phyloP scores from a whole-genome alignment of 495 filamentous ascomycete genomes.

The Hypomontagnella monticulosa region DNA sequence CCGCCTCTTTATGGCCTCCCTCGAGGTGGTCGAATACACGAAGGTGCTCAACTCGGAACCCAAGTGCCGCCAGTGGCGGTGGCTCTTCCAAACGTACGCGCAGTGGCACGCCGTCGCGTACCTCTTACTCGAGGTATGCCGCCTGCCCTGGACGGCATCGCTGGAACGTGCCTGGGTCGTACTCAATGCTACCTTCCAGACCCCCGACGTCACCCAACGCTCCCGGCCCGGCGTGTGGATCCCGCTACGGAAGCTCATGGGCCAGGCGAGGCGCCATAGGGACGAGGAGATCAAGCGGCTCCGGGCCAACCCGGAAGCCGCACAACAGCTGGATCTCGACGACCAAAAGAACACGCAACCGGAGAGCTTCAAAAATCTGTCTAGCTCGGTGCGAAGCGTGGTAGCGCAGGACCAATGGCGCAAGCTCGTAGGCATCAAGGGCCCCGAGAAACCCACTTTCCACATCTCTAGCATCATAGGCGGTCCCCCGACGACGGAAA shows the following conservation, averaged over 20 bases:
- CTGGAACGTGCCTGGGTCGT: slow-evolving; percentile 86
- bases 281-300: slow-evolving; percentile 59
- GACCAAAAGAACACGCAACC: slow-evolving; percentile 48
- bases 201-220: slow-evolving; percentile 61
- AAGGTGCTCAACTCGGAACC: slow-evolving; percentile 68
- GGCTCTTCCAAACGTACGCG: slow-evolving; percentile 83
- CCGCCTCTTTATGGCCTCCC: slow-evolving; percentile 75
- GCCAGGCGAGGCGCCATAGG: slow-evolving; percentile 67
- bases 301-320: slow-evolving; percentile 52
- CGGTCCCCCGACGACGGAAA: slow-evolving; percentile 18
- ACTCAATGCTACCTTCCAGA: slow-evolving; percentile 68
- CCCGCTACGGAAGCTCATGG: slow-evolving; percentile 75
- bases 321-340: slow-evolving; percentile 52
- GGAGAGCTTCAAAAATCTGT: slow-evolving; percentile 50
- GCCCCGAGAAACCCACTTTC: slow-evolving; percentile 18
- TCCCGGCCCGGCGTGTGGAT: slow-evolving; percentile 75
- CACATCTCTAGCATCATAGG: neutral
- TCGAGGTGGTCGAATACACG: slow-evolving; percentile 82
- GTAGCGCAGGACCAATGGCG: slow-evolving; percentile 56
- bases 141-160: slow-evolving; percentile 69
- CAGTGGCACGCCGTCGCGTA: slow-evolving; percentile 86
- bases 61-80: slow-evolving; percentile 73
- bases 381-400: slow-evolving; percentile 48
- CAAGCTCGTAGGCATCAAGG: slow-evolving; percentile 54
- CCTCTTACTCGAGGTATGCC: slow-evolving; percentile 78